Base-by-base conservation (phyloP, 139 green algal genomes). In the Yamagishiella unicocca region DNA sequence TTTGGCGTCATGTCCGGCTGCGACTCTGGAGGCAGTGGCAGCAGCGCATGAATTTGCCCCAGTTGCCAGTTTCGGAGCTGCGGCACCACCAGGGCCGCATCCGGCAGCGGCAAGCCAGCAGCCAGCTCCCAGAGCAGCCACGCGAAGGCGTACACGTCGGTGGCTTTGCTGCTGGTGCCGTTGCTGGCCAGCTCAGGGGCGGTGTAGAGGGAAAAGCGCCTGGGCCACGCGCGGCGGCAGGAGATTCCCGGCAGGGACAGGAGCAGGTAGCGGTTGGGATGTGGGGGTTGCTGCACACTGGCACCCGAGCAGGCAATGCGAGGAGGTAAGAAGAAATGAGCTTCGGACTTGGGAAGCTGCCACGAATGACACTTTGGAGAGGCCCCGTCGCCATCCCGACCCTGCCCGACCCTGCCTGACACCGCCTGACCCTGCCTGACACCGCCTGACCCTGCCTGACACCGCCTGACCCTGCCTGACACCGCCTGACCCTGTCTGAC, bases 121-220 rank as follows among this genome's bases (percentile, higher is more conserved):
- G 54, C 46, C 82, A 88, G 68, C 68, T 90, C 64, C 76, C 78
- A 90, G 19, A 84, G 9, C 21, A 87, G 25, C 5, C 87, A 4
- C 24, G 46, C 87, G 3, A 87, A 84, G 22, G 87, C 68, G 53
- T 87, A 90, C 40, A 87, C 78, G 72, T 90, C 87, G n/a, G 10
- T 37, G 21, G 68, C 40, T 1, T 31, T 50, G 53, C 61, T 55
- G 35, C 21, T 12, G 5, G n/a, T 1, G 35, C 79, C 87, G 24
- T 53, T n/a, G 14, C 42, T 40, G 25, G 70, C 62, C 67, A 84
- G 31, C 87, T 90, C 87, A 42, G 87, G 87, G 12, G 87, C 64
- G 42, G 78, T 27, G 87, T 90, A 72, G 1, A 61, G 40, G 0
- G 76, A 54, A 21, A 24, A 29, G 37, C 37, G 54, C 33, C 76